These are phyloP conservation scores for Beauveria australis DNA, from an alignment of 2,329 filamentous ascomycete species.

Conservation along the genomic window DNA sequence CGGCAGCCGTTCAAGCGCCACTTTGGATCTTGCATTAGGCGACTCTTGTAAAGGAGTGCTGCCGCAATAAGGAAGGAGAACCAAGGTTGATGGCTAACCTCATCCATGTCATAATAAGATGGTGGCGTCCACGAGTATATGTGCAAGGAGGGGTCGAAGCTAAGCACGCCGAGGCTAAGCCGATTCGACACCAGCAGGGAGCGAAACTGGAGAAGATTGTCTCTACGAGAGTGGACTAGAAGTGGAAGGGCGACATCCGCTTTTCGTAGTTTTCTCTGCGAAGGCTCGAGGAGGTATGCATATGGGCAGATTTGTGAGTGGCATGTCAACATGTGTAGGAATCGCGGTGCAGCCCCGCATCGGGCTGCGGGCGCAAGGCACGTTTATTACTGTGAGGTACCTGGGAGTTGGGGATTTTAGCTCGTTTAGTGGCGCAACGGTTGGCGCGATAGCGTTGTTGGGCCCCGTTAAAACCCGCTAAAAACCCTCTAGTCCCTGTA, in stretches of 20 bases:
- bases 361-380: neutral
- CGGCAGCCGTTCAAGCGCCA: neutral
- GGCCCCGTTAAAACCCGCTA: neutral
- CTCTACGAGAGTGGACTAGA: too few species aligned
- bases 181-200: neutral
- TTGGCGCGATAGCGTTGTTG: neutral
- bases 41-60: neutral
- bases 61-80: neutral
- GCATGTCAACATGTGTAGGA: too few species aligned
- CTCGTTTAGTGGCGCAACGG: conserved; percentile 4
- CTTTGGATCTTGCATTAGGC: neutral
- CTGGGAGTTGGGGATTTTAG: neutral
- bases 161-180: neutral
- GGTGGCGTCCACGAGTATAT: neutral
- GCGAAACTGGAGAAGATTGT: neutral
- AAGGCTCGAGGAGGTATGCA: too few species aligned
- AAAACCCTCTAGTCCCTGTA: neutral
- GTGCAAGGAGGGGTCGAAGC: too few species aligned
- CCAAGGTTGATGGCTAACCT: neutral
- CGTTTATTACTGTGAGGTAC: neutral
- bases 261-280: too few species aligned
- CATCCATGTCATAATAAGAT: neutral
- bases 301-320: too few species aligned
- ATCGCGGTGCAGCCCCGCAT: too few species aligned
- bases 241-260: too few species aligned